Conservation (phyloP, 352 stramenopile species). For the Globisporangium mamillatum region DNA sequence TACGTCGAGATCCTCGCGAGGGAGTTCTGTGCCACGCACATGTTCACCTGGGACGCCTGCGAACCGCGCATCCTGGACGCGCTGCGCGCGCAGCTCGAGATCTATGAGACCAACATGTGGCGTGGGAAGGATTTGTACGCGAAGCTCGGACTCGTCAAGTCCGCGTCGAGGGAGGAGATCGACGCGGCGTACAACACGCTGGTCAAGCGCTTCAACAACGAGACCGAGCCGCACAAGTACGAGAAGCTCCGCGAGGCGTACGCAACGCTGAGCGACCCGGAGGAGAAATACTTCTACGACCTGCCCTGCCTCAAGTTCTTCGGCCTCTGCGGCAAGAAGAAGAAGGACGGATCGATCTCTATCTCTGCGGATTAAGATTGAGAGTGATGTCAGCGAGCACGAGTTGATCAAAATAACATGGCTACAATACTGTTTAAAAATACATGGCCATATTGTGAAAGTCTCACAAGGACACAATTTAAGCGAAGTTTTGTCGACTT, state of each 20-base stretch:
- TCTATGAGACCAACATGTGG: slow-evolving; percentile 78
- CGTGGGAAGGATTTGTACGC: slow-evolving; percentile 76
- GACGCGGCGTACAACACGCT: slow-evolving; percentile 77
- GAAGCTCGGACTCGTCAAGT: slow-evolving; percentile 76
- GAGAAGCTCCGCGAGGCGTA: slow-evolving; percentile 81
- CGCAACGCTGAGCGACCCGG: slow-evolving; percentile 66
- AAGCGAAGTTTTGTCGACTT: no score
- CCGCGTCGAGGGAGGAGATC: slow-evolving; percentile 66
- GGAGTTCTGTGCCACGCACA: slow-evolving; percentile 72
- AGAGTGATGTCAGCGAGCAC: no score
- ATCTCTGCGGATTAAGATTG: slow-evolving; percentile 57
- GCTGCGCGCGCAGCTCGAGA: slow-evolving; percentile 53
- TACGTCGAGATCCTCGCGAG: slow-evolving; percentile 64
- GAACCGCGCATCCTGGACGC: slow-evolving; percentile 58
- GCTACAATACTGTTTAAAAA: no score
- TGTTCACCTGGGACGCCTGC: slow-evolving; percentile 60
- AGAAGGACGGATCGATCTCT: slow-evolving; percentile 77
- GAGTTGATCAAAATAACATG: no score
- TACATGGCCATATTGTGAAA: no score
- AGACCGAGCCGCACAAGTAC: slow-evolving; percentile 81
- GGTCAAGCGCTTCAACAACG: slow-evolving; percentile 85
- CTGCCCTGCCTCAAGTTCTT: slow-evolving; percentile 84
- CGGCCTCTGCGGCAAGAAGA: slow-evolving; percentile 71
- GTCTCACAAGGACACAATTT: no score
- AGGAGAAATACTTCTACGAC: slow-evolving; percentile 87